These are phyloP conservation scores for Scutellaria galericulata DNA, from an alignment of 257 asterid species.

Conservation along the genomic window DNA sequence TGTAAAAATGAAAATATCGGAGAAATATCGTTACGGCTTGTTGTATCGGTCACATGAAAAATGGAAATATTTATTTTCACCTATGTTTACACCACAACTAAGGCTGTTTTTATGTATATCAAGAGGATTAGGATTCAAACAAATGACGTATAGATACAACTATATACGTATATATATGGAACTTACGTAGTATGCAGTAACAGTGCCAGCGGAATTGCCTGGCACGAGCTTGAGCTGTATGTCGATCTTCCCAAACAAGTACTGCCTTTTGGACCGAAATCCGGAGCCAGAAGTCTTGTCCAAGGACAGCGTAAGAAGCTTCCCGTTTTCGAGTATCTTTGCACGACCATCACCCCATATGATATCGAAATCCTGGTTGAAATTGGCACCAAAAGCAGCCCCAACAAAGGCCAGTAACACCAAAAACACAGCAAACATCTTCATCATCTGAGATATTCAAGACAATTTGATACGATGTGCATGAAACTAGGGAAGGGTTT, in stretches of 20 bases:
- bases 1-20: too few relatives aligned
- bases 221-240: conserved; percentile 57
- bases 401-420: conserved; percentile 32
- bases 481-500: conserved; percentile 35
- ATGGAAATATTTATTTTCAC: too few relatives aligned
- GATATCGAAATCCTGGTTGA: conserved; percentile 49
- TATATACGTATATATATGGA: not conserved
- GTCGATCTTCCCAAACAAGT: conserved; percentile 54
- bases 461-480: conserved; percentile 6
- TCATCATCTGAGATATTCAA: conserved; percentile 27
- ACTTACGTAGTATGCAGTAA: conserved; percentile 52
- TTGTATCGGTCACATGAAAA: too few relatives aligned
- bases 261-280: conserved; percentile 49
- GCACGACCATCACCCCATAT: conserved; percentile 56
- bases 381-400: conserved; percentile 34
- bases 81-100: too few relatives aligned
- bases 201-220: conserved; percentile 62
- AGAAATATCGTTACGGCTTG: too few relatives aligned
- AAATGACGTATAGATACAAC: not conserved
- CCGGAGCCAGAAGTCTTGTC: conserved; percentile 58
- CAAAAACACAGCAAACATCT: conserved; percentile 11
- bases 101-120: too few relatives aligned
- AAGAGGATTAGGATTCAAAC: not conserved
- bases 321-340: conserved; percentile 44
- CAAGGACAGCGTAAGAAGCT: conserved; percentile 50